These are phyloP conservation scores for Fragilariopsis cylindrus DNA, from an alignment of 108 stramenopile genomes.

Conservation along the genomic window DNA sequence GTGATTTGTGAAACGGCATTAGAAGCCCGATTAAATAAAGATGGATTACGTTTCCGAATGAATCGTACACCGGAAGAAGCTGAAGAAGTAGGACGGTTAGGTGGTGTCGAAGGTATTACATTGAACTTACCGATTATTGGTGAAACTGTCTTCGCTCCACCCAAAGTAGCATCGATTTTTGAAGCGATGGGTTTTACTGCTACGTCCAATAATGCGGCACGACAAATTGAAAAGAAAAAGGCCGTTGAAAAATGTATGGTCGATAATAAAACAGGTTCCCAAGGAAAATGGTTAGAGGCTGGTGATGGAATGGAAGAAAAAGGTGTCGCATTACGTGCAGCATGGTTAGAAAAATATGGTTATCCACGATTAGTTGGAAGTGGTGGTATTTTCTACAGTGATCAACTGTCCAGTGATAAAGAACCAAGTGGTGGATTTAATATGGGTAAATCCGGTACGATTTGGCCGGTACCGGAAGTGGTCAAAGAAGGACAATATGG, in stretches of 20 bases:
- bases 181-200: conserved; percentile 90
- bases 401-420: conserved; percentile 85
- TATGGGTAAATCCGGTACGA: conserved; percentile 86
- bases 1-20: conserved; percentile 80
- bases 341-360: conserved; percentile 89
- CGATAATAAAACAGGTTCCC: conserved; percentile 59
- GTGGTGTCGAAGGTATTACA: conserved; percentile 68
- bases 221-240: conserved; percentile 81
- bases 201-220: conserved; percentile 88
- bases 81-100: conserved; percentile 64
- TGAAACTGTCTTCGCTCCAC: conserved; percentile 85
- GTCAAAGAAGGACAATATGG: conserved; percentile 76
- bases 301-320: conserved; percentile 44
- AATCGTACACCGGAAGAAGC: conserved; percentile 83
- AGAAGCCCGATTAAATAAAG: conserved; percentile 74
- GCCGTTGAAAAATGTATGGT: conserved; percentile 80
- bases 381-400: conserved; percentile 90
- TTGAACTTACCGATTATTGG: conserved; percentile 85
- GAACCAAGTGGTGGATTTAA: conserved; percentile 91
- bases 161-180: conserved; percentile 83
- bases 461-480: conserved; percentile 86
- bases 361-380: conserved; percentile 87
- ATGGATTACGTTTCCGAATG: conserved; percentile 87
- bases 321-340: conserved; percentile 68
- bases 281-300: background rate